Percentiles rank a stretch among this genome's conserved stretches.
phyloP scores from a whole-genome alignment of 1,284 basidiomycete genomes.

The Naganishia sp. region DNA sequence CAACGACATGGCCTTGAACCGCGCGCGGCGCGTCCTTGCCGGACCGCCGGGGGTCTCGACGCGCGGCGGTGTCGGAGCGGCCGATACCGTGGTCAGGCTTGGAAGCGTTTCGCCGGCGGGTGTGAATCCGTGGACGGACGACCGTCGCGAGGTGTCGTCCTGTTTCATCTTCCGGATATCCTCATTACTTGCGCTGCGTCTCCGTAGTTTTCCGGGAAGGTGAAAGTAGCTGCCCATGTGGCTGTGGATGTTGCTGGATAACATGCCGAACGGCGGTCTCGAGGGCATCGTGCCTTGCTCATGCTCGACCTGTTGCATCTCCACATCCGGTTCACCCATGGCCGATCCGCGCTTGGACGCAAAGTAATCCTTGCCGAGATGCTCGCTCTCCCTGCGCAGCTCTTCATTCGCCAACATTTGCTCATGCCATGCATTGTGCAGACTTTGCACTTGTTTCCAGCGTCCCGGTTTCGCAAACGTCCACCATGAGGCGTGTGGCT shows the following conservation, averaged over 20 bases:
- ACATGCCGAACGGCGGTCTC: slow-evolving; percentile 18
- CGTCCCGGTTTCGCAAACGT: slow-evolving; percentile 30
- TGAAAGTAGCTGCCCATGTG: slow-evolving; percentile 20
- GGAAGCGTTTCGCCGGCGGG: not conserved
- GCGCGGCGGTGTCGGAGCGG: slow-evolving; percentile 1
- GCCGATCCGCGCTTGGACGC: slow-evolving; percentile 20
- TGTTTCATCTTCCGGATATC: not conserved
- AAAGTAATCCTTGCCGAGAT: slow-evolving; percentile 28
- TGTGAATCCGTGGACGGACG: not conserved
- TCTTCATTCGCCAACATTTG: slow-evolving; percentile 21
- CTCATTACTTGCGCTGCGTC: slow-evolving; percentile 5
- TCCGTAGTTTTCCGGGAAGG: slow-evolving; percentile 10
- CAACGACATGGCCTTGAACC: slow-evolving; percentile 21
- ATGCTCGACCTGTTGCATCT: not conserved
- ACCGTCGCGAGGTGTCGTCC: slow-evolving; percentile 1
- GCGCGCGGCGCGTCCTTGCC: slow-evolving; percentile 3
- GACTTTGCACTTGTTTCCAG: slow-evolving; percentile 18
- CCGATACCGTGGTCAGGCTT: not conserved
- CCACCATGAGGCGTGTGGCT: slow-evolving; percentile 30
- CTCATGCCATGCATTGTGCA: slow-evolving; percentile 25
- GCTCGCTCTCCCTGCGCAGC: slow-evolving; percentile 24
- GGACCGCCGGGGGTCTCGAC: not conserved
- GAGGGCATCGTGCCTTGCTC: not conserved
- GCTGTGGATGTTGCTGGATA: not conserved
- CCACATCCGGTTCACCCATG: slow-evolving; percentile 1